Percentiles rank a stretch among this genome's conserved stretches.
These are phyloP conservation scores for Aquilaria malaccensis DNA, from an alignment of 345 rosid species.

Conservation along the genomic window DNA sequence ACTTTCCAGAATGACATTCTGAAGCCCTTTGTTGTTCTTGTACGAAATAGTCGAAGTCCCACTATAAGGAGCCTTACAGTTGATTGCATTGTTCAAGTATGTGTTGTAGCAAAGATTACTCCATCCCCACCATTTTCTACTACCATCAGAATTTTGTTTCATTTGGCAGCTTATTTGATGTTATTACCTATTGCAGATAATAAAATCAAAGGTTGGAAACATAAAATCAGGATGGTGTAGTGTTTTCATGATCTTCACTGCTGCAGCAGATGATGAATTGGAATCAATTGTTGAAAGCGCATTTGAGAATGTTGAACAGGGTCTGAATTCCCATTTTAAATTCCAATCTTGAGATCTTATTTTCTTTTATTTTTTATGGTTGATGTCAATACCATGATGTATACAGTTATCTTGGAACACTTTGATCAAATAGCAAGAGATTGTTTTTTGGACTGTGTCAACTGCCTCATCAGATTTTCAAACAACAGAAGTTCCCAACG, in stretches of 20 bases:
- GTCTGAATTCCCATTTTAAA: constrained; percentile 23
- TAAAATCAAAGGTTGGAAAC: constrained; percentile 69
- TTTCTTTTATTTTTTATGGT: constrained; percentile 12
- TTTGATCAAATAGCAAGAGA: constrained; percentile 98
- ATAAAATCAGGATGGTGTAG: constrained; percentile 82
- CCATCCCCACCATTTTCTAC: not conserved
- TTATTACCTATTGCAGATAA: constrained; percentile 42
- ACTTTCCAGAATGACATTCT: constrained; percentile 78
- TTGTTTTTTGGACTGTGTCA: constrained; percentile 98
- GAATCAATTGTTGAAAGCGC: constrained; percentile 88
- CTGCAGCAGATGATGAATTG: constrained; percentile 82
- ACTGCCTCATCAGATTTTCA: constrained; percentile 96
- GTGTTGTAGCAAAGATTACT: constrained; percentile 17
- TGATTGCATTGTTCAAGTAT: constrained; percentile 75
- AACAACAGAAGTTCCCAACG: constrained; percentile 87
- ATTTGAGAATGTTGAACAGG: constrained; percentile 92
- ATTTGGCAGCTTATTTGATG: constrained; percentile 1
- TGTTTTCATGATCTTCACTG: constrained; percentile 77
- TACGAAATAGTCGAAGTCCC: constrained; percentile 62
- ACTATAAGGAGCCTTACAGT: constrained; percentile 59
- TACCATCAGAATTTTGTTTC: not conserved
- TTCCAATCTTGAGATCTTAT: not conserved
- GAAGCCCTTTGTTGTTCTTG: constrained; percentile 69
- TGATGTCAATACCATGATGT: constrained; percentile 26
- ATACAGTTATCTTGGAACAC: constrained; percentile 96